Conservation (phyloP, 768 basidiomycete genomes). For the Trametes punicea region DNA sequence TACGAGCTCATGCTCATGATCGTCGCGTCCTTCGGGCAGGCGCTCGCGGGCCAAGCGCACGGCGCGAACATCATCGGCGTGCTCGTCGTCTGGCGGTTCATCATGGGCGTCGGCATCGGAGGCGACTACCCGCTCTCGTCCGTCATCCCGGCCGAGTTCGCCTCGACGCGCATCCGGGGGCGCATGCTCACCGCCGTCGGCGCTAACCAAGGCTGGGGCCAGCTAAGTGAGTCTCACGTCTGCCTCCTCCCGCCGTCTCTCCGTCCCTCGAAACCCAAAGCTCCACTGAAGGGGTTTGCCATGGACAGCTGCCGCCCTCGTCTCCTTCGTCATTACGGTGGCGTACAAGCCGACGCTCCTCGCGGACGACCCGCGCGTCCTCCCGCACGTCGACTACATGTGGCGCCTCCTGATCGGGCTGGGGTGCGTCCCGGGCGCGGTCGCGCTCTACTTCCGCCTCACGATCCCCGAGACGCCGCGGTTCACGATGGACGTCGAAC, state of each 20-base stretch:
- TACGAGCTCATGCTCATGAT: constrained; percentile 81
- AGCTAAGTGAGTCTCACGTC: constrained; percentile 55
- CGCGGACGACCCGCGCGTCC: constrained; percentile 38
- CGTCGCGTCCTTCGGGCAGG: constrained; percentile 74
- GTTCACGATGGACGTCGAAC: constrained; percentile 88
- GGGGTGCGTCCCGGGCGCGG: constrained; percentile 74
- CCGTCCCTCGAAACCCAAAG: not conserved
- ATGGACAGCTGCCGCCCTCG: constrained; percentile 54
- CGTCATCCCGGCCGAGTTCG: constrained; percentile 88
- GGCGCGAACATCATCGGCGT: constrained; percentile 72
- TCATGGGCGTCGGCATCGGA: constrained; percentile 82
- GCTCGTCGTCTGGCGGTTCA: constrained; percentile 81
- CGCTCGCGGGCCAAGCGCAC: constrained; percentile 63
- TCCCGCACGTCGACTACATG: constrained; percentile 61
- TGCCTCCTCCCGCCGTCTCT: not conserved
- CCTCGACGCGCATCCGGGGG: constrained; percentile 71
- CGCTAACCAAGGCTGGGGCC: constrained; percentile 84
- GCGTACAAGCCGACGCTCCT: constrained; percentile 67
- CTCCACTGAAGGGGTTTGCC: not conserved
- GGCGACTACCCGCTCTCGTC: constrained; percentile 87
- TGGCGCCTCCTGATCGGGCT: constrained; percentile 91
- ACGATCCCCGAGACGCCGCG: constrained; percentile 93
- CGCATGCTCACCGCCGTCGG: constrained; percentile 90
- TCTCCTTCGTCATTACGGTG: constrained; percentile 58
- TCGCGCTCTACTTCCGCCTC: constrained; percentile 89